Evolutionary conservation across 805 yeast species (phyloP).

Genomic region (Hanseniaspora guilliermondii): DNA sequence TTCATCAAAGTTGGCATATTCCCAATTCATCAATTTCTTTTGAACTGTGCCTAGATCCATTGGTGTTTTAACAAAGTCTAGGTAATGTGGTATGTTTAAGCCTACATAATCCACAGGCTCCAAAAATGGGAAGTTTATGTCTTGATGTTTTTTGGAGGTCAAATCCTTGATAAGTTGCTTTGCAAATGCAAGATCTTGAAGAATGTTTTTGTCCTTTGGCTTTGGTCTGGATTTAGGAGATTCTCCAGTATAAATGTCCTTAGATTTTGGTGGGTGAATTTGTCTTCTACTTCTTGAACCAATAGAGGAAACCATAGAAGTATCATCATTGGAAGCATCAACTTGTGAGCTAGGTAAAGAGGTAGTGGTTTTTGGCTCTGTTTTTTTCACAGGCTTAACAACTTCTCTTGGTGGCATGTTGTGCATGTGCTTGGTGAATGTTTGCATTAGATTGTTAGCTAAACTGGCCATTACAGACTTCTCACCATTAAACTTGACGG

Average conservation of each 20-base stretch:
- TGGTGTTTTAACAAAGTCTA: slow-evolving; percentile 75
- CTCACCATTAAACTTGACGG: slow-evolving; percentile 74
- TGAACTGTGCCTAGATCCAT: slow-evolving; percentile 88
- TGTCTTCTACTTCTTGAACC: slow-evolving; percentile 84
- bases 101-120: slow-evolving; percentile 94
- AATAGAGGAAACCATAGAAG: slow-evolving; percentile 61
- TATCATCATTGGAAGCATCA: slow-evolving; percentile 25
- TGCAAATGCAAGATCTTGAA: slow-evolving; percentile 79
- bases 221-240: slow-evolving; percentile 32
- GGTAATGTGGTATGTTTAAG: slow-evolving; percentile 79
- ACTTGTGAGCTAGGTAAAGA: slow-evolving; percentile 10
- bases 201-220: slow-evolving; percentile 84
- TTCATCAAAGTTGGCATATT: slow-evolving; percentile 78
- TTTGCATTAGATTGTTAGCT: slow-evolving; percentile 83
- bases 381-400: slow-evolving; percentile 20
- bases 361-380: slow-evolving; percentile 12
- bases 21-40: slow-evolving; percentile 68
- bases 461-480: slow-evolving; percentile 73
- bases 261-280: slow-evolving; percentile 91
- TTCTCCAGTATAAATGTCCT: slow-evolving; percentile 77
- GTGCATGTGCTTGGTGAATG: slow-evolving; percentile 84
- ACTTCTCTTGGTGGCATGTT: slow-evolving; percentile 67
- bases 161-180: slow-evolving; percentile 72
- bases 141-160: slow-evolving; percentile 67
- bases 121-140: slow-evolving; percentile 78